Evolutionary conservation across 306 rosid species (phyloP).

Genomic region (Ceratonia siliqua): DNA sequence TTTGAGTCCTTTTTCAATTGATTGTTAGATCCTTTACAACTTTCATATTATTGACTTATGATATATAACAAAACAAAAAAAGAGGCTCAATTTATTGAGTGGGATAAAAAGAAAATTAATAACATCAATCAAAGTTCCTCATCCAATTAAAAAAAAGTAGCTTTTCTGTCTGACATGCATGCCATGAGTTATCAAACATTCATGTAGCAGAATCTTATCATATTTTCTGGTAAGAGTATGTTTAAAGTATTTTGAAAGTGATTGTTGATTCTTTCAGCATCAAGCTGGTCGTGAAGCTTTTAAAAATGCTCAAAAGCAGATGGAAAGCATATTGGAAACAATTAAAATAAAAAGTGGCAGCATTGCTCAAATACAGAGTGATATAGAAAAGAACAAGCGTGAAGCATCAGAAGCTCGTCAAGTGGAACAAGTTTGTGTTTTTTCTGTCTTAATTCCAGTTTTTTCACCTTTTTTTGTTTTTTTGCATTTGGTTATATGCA

Average conservation of each 20-base stretch:
- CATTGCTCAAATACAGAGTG: slow-evolving; percentile 55
- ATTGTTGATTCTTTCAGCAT: slow-evolving; percentile 56
- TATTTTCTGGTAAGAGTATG: slow-evolving; percentile 13
- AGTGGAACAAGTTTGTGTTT: slow-evolving; percentile 71
- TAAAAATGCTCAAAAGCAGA: slow-evolving; percentile 70
- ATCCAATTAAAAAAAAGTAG: background rate
- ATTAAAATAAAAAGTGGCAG: slow-evolving; percentile 54
- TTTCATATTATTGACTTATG: background rate
- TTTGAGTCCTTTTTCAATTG: no score
- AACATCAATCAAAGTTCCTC: slow-evolving; percentile 6
- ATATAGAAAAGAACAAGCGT: slow-evolving; percentile 61
- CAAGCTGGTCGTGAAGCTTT: slow-evolving; percentile 75
- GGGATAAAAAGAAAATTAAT: background rate
- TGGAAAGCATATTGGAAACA: slow-evolving; percentile 59
- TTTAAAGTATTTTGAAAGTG: slow-evolving; percentile 20
- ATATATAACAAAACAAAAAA: background rate
- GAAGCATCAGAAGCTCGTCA: slow-evolving; percentile 67
- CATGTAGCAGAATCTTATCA: background rate
- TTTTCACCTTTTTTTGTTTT: background rate
- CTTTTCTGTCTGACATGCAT: background rate
- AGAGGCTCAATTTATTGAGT: slow-evolving; percentile 4
- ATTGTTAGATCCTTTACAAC: slow-evolving; percentile 4
- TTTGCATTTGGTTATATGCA: slow-evolving; percentile 29
- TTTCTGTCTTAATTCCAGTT: background rate
- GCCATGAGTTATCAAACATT: background rate